A percentile compares a stretch with the other conserved stretches of the same genome.
Conservation (phyloP, 2,329 filamentous ascomycete genomes). For the Microsporum canis region DNA sequence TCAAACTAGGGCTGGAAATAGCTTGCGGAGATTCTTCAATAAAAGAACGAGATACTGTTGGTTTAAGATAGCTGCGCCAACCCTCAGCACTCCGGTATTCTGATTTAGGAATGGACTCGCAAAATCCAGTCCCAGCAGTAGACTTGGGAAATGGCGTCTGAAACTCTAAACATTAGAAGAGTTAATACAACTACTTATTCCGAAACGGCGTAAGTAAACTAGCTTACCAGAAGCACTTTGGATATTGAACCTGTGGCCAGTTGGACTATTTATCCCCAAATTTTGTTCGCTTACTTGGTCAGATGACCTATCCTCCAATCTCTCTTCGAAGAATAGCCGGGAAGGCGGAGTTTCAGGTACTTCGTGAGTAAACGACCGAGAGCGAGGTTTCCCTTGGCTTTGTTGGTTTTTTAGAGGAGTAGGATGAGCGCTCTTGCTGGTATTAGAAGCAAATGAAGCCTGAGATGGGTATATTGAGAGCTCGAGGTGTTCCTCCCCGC, state of each 20-base stretch:
- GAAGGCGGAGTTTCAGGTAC: background rate
- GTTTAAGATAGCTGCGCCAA: background rate
- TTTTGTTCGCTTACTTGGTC: background rate
- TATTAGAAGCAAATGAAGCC: background rate
- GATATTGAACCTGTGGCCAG: background rate
- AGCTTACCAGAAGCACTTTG: background rate
- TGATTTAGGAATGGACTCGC: background rate
- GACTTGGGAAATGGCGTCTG: background rate
- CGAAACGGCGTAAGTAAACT: no score
- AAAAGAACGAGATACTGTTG: background rate
- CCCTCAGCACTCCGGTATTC: background rate
- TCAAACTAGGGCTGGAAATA: background rate
- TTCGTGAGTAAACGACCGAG: background rate
- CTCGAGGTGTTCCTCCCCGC: background rate
- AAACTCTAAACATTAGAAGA: background rate
- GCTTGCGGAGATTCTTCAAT: background rate
- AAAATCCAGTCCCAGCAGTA: background rate
- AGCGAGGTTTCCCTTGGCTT: background rate
- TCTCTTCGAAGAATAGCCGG: background rate
- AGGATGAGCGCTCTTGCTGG: background rate
- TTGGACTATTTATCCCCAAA: background rate
- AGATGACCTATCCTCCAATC: background rate
- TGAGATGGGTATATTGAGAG: background rate
- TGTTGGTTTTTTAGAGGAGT: background rate
- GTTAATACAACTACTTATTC: background rate